phyloP scores from a whole-genome alignment of 2,329 filamentous ascomycete species.

The Ophiocordyceps camponoti-rufipedis region DNA sequence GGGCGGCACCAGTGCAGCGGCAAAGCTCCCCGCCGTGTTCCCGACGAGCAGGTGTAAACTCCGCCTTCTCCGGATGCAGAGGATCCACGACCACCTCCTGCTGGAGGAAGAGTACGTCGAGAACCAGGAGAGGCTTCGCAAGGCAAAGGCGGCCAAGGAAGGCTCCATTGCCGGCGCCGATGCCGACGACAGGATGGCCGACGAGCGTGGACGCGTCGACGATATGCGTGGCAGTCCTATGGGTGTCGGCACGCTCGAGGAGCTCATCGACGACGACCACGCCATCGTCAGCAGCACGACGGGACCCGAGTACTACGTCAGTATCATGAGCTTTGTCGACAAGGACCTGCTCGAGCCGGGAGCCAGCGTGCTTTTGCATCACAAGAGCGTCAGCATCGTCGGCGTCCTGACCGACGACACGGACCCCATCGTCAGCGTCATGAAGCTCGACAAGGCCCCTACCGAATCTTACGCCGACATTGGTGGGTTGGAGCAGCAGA shows the following conservation, averaged over 20 bases:
- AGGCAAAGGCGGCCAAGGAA: conserved; percentile 69
- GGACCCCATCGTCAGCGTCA: conserved; percentile 88
- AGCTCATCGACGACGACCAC: conserved; percentile 98
- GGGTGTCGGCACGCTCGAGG: conserved; percentile 93
- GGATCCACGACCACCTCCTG: conserved; percentile 90
- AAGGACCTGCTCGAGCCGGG: conserved; percentile 95
- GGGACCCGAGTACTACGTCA: conserved; percentile 96
- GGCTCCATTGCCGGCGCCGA: conserved; percentile 52
- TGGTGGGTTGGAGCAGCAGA: conserved; percentile 85
- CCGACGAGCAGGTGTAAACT: conserved; percentile 96
- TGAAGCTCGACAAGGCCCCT: conserved; percentile 98
- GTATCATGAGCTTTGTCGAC: conserved; percentile 99
- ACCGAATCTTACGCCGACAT: conserved; percentile 98
- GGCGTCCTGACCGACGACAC: conserved; percentile 93
- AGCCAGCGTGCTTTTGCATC: conserved; percentile 84
- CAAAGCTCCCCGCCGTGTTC: conserved; percentile 86
- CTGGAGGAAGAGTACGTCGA: conserved; percentile 98
- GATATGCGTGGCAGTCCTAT: conserved; percentile 98
- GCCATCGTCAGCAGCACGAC: conserved; percentile 96
- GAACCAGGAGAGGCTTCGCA: conserved; percentile 91
- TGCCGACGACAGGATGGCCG: conserved; percentile 71
- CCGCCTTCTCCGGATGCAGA: conserved; percentile 91
- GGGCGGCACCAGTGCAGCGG: conserved; percentile 79
- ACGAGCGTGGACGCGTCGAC: conserved; percentile 86
- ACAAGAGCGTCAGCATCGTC: conserved; percentile 95